A percentile compares a stretch with the other conserved stretches of the same genome.
phyloP scores from a whole-genome alignment of 805 yeast species.

The Ogataea dorogensis region DNA sequence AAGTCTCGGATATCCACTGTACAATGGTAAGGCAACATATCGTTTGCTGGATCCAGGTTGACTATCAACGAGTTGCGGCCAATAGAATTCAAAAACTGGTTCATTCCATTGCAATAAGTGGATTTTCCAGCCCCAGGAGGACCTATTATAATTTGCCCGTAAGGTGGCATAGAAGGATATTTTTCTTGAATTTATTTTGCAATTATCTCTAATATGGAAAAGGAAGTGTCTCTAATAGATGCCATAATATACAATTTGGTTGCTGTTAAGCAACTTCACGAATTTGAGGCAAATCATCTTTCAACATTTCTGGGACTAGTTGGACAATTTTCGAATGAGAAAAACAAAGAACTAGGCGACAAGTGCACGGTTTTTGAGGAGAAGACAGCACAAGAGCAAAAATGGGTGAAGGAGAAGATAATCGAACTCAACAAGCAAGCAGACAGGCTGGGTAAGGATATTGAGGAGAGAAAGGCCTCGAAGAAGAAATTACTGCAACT shows the following conservation, averaged over 20 bases:
- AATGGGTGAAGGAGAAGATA: slow-evolving; percentile 14
- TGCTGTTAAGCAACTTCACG: slow-evolving; percentile 27
- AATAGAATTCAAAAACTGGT: slow-evolving; percentile 88
- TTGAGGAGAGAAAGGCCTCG: slow-evolving; percentile 34
- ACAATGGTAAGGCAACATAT: slow-evolving; percentile 51
- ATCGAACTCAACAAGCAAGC: slow-evolving; percentile 13
- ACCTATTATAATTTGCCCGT: slow-evolving; percentile 92
- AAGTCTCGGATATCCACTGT: slow-evolving; percentile 56
- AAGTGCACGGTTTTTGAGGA: slow-evolving; percentile 20
- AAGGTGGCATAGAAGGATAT: slow-evolving; percentile 43
- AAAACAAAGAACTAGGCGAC: slow-evolving; percentile 17
- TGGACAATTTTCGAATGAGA: slow-evolving; percentile 19
- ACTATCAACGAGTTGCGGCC: slow-evolving; percentile 85
- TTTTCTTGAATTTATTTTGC: background rate
- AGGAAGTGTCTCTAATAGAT: slow-evolving; percentile 28
- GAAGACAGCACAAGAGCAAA: slow-evolving; percentile 23
- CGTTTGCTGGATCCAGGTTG: slow-evolving; percentile 85
- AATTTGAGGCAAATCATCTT: slow-evolving; percentile 26
- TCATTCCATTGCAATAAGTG: slow-evolving; percentile 90
- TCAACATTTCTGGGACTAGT: slow-evolving; percentile 16
- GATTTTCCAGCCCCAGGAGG: slow-evolving; percentile 99
- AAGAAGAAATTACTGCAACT: slow-evolving; percentile 28
- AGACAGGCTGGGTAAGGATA: slow-evolving; percentile 33
- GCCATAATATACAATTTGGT: slow-evolving; percentile 26
- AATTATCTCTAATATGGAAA: slow-evolving; percentile 20